phyloP scores from a whole-genome alignment of 2,329 filamentous ascomycete genomes.

The Dendryphion nanum region DNA sequence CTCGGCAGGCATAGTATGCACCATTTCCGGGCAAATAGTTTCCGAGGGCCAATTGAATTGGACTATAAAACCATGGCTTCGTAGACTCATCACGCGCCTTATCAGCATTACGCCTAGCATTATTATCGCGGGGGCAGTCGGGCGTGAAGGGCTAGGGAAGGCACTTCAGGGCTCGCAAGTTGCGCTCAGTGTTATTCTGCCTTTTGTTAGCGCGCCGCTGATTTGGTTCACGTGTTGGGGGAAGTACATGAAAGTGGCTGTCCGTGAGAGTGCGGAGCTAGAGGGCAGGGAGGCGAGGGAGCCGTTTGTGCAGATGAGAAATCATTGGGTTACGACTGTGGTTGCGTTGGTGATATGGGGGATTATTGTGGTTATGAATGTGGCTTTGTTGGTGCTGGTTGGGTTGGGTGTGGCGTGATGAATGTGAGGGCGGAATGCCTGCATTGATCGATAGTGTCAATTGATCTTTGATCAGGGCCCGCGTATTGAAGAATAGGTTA shows the following conservation, averaged over 20 bases:
- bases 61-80: constrained; percentile 73
- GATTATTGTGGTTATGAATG: constrained; percentile 2
- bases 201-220: constrained; percentile 78
- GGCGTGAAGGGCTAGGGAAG: constrained; percentile 65
- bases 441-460: no score
- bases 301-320: constrained; percentile 61
- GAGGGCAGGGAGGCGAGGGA: constrained; percentile 17
- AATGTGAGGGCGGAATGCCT: no score
- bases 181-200: constrained; percentile 72
- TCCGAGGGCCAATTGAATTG: constrained; percentile 78
- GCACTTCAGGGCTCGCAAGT: constrained; percentile 78
- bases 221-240: constrained; percentile 81
- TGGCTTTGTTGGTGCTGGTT: constrained; percentile 2
- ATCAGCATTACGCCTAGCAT: constrained; percentile 82
- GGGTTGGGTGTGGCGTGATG: constrained; percentile 8
- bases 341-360: constrained; percentile 38
- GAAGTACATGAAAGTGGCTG: constrained; percentile 73
- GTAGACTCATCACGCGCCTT: constrained; percentile 71
- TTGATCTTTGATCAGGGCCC: no score
- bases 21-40: constrained; percentile 87
- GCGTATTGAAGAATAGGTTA: no score
- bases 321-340: constrained; percentile 62
- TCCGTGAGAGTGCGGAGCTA: constrained; percentile 11
- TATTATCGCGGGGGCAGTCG: constrained; percentile 78
- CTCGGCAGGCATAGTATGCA: constrained; percentile 83